Evolutionary conservation across 1,139 yeast genomes (phyloP).

Genomic region (Hansenula lynferdii): DNA sequence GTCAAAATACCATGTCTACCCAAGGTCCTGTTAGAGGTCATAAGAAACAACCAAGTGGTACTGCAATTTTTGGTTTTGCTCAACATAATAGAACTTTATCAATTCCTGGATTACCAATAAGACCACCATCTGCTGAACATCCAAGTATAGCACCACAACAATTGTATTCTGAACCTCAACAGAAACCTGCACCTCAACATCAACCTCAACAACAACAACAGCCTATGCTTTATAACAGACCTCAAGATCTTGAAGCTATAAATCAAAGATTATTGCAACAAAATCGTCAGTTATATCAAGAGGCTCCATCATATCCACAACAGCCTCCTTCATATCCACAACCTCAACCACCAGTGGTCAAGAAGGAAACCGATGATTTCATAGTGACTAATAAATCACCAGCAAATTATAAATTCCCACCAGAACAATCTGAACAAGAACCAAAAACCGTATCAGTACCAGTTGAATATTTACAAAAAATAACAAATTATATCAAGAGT

Average conservation of each 20-base stretch:
- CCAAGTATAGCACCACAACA: constrained; percentile 15
- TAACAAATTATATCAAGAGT: constrained; percentile 21
- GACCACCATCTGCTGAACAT: constrained; percentile 2
- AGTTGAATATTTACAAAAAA: constrained; percentile 40
- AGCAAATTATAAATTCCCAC: constrained; percentile 42
- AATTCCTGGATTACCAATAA: constrained; percentile 13
- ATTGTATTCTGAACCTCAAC: constrained; percentile 7
- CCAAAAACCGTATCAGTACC: constrained; percentile 32
- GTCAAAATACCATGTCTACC: constrained; percentile 2
- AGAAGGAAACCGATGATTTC: constrained; percentile 26
- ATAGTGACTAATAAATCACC: constrained; percentile 38
- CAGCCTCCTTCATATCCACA: constrained; percentile 7
- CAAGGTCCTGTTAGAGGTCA: constrained; percentile 18
- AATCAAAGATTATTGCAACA: neutral
- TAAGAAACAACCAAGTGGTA: constrained; percentile 43
- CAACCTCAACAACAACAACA: constrained; percentile 5
- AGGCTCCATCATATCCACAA: constrained; percentile 4
- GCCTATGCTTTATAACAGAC: constrained; percentile 1
- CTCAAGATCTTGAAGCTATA: constrained; percentile 1
- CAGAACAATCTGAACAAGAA: constrained; percentile 9
- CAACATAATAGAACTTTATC: constrained; percentile 47
- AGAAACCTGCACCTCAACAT: no score
- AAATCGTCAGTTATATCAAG: neutral
- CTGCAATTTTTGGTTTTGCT: constrained; percentile 59
- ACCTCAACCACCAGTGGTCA: constrained; percentile 1